A percentile compares a stretch with the other conserved stretches of the same genome.
Conservation (phyloP, 2,329 filamentous ascomycete genomes). For the Aspergillus tamarii region DNA sequence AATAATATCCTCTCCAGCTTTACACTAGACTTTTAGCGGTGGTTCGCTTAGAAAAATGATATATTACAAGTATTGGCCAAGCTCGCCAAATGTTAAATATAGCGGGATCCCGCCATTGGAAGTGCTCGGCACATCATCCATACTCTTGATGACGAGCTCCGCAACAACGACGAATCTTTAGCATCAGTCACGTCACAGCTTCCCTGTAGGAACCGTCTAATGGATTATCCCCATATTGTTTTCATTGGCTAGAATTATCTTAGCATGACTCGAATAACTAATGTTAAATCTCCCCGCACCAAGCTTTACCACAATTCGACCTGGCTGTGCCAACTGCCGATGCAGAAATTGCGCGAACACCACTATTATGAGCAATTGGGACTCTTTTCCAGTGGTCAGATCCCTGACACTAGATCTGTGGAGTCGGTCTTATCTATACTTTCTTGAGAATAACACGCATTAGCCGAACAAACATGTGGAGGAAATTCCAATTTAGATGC, state of each 20-base stretch:
- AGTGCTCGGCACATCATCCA: constrained; percentile 16
- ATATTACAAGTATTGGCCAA: neutral
- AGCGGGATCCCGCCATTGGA: neutral
- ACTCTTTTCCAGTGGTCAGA: neutral
- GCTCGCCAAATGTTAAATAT: neutral
- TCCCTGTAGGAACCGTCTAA: neutral
- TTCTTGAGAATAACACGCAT: neutral
- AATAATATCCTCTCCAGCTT: neutral
- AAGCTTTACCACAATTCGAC: neutral
- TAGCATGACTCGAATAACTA: neutral
- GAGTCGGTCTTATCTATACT: neutral
- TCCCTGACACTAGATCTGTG: neutral
- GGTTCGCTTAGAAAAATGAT: neutral
- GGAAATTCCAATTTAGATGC: neutral
- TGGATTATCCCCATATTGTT: too few species aligned
- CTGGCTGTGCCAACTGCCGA: neutral
- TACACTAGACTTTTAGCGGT: too few species aligned
- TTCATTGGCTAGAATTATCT: neutral
- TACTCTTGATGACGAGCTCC: constrained; percentile 16
- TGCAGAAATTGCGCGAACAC: constrained; percentile 11
- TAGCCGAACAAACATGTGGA: neutral
- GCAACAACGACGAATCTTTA: neutral
- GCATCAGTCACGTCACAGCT: constrained; percentile 3
- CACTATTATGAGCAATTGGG: constrained; percentile 13
- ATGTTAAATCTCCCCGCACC: neutral